These are phyloP conservation scores for Podaxis mareebaensis DNA, from an alignment of 768 basidiomycete species.

Conservation along the genomic window DNA sequence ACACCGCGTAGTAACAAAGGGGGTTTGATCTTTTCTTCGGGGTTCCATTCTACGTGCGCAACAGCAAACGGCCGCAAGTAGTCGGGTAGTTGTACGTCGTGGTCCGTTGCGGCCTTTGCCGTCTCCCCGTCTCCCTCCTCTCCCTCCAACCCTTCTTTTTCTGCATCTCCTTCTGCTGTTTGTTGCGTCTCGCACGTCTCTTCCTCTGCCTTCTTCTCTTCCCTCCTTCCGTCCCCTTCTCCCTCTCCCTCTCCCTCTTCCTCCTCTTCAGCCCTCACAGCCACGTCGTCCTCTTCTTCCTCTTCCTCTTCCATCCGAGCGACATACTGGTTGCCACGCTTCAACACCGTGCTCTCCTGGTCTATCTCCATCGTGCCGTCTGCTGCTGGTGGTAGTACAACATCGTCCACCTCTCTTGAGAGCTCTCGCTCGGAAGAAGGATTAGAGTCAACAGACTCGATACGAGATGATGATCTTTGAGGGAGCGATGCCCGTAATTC, in stretches of 20 bases:
- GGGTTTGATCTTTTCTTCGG: slow-evolving; percentile 55
- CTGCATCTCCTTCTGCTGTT: neutral
- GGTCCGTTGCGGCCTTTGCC: slow-evolving; percentile 3
- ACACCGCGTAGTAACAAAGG: slow-evolving; percentile 82
- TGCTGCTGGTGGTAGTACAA: neutral
- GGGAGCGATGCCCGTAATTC: neutral
- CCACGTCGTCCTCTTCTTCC: slow-evolving; percentile 33
- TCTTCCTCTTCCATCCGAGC: slow-evolving; percentile 25
- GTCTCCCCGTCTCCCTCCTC: slow-evolving; percentile 10
- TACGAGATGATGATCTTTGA: neutral
- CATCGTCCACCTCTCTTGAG: neutral
- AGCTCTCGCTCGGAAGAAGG: neutral
- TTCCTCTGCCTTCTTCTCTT: slow-evolving; percentile 28
- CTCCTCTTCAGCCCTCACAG: slow-evolving; percentile 12
- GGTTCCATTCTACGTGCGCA: slow-evolving; percentile 68
- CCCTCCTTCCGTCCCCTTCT: slow-evolving; percentile 24
- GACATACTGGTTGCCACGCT: slow-evolving; percentile 5
- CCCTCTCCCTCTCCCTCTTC: slow-evolving; percentile 31
- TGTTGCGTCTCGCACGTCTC: slow-evolving; percentile 3
- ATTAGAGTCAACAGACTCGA: neutral
- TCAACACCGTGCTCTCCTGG: neutral
- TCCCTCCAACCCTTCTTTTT: slow-evolving; percentile 15
- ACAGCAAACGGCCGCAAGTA: slow-evolving; percentile 74
- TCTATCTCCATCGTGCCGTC: neutral
- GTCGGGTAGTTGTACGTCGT: slow-evolving; percentile 39